Base-by-base conservation (phyloP, 1,284 basidiomycete species). In the Limonomyces culmigenus region DNA sequence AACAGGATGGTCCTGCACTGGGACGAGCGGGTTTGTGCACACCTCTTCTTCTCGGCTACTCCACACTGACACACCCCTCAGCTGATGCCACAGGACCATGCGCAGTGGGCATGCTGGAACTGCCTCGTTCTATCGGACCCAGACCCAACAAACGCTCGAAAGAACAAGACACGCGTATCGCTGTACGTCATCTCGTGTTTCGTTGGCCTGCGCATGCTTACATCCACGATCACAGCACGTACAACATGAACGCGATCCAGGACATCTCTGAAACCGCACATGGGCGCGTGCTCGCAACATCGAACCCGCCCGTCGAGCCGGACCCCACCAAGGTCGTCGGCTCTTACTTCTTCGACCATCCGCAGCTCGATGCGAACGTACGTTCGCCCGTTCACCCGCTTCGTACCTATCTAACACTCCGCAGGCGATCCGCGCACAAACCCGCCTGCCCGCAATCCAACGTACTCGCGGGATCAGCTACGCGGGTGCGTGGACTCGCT, bases 201-300 rank as follows among this genome's bases (percentile, higher is more conserved):
- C n/a, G n/a, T n/a, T 27, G 23, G 8, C n/a, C n/a, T 27, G 8
- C 23, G 8, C 8, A 8, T 27, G 8, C n/a, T 27, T 8, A 27
- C n/a, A n/a, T 8, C 41, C 42, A 43, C 21, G 10, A 39, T 40
- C 40, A 15, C 36, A 32, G 25, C 13, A 34, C 20, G 60, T 80
- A 84, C 50, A 69, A 70, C 45, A 86, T 87, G 85, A 87, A 87
- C 50, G 63, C 71, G 34, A 62, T 88, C 3, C 83, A 87, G 45
- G 70, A 77, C 45, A 63, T 87, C 12, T 53, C 71, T 1, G 65
- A 70, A 42, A 41, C 54, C 2, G 55, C 57, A 25, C 66, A 74
- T 47, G 81, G 83, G 1, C 71, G 70, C 0, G 65, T 87, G 4
- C 60, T 86, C n/a, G 74, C 83, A 4, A 87, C 85, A 2, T 64